Conservation (phyloP, 2,329 filamentous ascomycete genomes). For the Colletotrichum nymphaeae region DNA sequence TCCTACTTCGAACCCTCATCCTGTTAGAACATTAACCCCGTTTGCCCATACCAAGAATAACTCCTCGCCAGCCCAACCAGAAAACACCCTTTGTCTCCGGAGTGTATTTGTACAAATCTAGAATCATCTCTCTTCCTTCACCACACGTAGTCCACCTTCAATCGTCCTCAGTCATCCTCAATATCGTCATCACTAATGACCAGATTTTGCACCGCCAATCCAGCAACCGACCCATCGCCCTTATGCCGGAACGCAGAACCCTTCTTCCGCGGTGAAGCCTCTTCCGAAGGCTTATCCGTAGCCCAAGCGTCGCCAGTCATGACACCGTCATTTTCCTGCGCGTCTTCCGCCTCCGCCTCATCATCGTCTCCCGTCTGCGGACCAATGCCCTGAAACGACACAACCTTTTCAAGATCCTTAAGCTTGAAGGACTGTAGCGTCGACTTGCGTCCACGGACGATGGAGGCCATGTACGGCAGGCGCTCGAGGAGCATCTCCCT, state of each 20-base stretch:
- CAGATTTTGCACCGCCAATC: conserved; percentile 70
- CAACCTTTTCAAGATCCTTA: conserved; percentile 75
- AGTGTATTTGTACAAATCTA: background rate
- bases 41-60: background rate
- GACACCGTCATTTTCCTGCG: conserved; percentile 46
- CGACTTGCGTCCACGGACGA: conserved; percentile 60
- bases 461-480: conserved; percentile 84
- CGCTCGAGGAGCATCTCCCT: conserved; percentile 85
- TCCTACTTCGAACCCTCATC: fast-evolving
- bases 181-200: conserved; percentile 88
- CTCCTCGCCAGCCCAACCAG: background rate
- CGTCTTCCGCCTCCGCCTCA: conserved; percentile 55
- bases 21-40: background rate
- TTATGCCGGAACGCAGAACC: conserved; percentile 49
- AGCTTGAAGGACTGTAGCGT: conserved; percentile 51
- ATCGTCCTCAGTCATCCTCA: conserved; percentile 64
- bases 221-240: conserved; percentile 47
- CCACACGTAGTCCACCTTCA: background rate
- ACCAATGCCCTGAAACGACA: conserved; percentile 71
- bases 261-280: conserved; percentile 61
- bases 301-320: conserved; percentile 65
- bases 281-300: conserved; percentile 70
- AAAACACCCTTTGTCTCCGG: too few relatives aligned
- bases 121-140: background rate
- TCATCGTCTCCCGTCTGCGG: conserved; percentile 59